phyloP scores from a whole-genome alignment of 2,329 filamentous ascomycete species.

The Alternaria alternata region DNA sequence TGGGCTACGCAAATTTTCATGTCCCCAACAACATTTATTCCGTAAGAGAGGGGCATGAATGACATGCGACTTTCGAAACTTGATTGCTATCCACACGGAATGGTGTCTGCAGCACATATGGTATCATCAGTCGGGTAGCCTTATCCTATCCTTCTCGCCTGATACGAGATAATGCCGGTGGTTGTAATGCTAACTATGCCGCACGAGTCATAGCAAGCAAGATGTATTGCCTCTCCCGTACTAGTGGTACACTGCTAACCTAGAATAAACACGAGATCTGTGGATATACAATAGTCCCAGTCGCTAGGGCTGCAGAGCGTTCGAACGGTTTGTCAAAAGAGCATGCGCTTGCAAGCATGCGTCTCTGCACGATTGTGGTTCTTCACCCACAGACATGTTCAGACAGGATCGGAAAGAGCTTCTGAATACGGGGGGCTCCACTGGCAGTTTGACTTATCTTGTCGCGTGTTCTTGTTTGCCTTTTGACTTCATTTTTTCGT shows the following conservation, averaged over 20 bases:
- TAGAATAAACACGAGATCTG: constrained; percentile 1
- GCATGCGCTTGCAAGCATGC: constrained; percentile 12
- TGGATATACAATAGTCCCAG: constrained; percentile 14
- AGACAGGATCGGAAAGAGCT: neutral
- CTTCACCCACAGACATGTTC: neutral
- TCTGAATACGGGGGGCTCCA: constrained; percentile 9
- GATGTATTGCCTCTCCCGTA: constrained; percentile 7
- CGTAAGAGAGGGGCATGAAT: neutral
- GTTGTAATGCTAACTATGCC: constrained; percentile 8
- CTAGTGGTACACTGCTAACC: constrained; percentile 9
- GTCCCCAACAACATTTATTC: neutral
- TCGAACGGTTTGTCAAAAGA: neutral
- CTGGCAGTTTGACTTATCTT: constrained; percentile 14
- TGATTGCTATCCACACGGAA: neutral
- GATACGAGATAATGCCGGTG: constrained; percentile 13
- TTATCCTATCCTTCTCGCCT: constrained; percentile 3
- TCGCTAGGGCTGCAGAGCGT: constrained; percentile 1
- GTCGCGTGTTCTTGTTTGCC: constrained; percentile 1
- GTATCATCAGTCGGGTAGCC: neutral
- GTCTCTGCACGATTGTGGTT: neutral
- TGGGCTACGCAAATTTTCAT: neutral
- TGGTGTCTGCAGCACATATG: neutral
- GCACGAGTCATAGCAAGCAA: constrained; percentile 7
- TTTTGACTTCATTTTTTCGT: neutral
- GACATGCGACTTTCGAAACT: neutral